A percentile compares a stretch with the other conserved stretches of the same genome.
Evolutionary conservation across 2,329 filamentous ascomycete species (phyloP).

Genomic region (Ceratocystis albifundus): DNA sequence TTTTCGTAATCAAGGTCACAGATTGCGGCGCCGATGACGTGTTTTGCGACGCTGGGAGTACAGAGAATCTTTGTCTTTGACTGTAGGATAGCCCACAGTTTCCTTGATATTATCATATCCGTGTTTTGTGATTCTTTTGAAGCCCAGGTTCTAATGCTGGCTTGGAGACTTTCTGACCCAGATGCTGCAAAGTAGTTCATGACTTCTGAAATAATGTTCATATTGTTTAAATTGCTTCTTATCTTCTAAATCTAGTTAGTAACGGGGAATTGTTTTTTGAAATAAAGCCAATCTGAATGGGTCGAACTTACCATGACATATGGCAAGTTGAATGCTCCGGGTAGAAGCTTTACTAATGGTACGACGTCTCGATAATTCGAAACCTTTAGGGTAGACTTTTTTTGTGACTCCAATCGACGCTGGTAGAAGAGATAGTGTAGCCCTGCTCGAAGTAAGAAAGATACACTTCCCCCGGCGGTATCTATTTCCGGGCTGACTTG

Average conservation of each 20-base stretch:
- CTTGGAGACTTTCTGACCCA: slow-evolving; percentile 19
- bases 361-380: slow-evolving; percentile 20
- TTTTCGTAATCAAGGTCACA: slow-evolving; percentile 10
- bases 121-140: not conserved
- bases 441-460: slow-evolving; percentile 11
- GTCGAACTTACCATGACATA: slow-evolving; percentile 19
- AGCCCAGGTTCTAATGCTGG: slow-evolving; percentile 13
- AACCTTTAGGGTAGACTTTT: slow-evolving; percentile 22
- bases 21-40: not conserved
- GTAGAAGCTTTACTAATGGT: slow-evolving; percentile 19
- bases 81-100: slow-evolving; percentile 21
- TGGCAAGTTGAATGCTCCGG: slow-evolving; percentile 19
- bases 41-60: not conserved
- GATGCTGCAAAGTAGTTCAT: slow-evolving; percentile 21
- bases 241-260: slow-evolving; percentile 16
- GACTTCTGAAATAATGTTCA: slow-evolving; percentile 22
- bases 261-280: not conserved
- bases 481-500: not conserved
- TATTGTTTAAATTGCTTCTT: slow-evolving; percentile 13
- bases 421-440: slow-evolving; percentile 14
- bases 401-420: not conserved
- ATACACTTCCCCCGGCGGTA: not conserved
- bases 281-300: not conserved
- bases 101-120: slow-evolving; percentile 13
- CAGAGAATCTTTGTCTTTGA: slow-evolving; percentile 19